phyloP scores from a whole-genome alignment of 1,139 yeast species.

The Sugiyamaella grinbergsii region DNA sequence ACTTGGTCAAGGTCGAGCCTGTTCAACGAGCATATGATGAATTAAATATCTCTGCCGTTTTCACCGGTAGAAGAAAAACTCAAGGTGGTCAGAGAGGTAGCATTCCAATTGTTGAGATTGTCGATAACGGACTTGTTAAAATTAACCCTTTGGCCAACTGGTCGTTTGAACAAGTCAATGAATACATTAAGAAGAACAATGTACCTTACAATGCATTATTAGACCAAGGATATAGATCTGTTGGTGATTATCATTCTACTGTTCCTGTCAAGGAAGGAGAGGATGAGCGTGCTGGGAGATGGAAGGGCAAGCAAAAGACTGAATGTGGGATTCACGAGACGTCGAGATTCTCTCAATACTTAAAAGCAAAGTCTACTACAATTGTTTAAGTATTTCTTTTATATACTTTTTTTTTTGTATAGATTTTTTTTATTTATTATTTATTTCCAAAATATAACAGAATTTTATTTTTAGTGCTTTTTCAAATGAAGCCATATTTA shows the following conservation, averaged over 20 bases:
- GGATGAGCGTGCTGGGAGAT: conserved; percentile 93
- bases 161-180: conserved; percentile 72
- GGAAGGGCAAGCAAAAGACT: conserved; percentile 92
- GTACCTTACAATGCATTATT: conserved; percentile 87
- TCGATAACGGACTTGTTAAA: conserved; percentile 67
- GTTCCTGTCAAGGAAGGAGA: conserved; percentile 87
- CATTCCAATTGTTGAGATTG: conserved; percentile 80
- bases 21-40: conserved; percentile 80
- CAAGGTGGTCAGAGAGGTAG: conserved; percentile 84
- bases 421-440: background rate
- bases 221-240: conserved; percentile 84
- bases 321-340: conserved; percentile 96
- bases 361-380: conserved; percentile 32
- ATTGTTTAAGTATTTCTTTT: conserved; percentile 3
- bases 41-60: conserved; percentile 72
- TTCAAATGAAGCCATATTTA: too few species aligned
- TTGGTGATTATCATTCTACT: conserved; percentile 97
- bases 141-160: conserved; percentile 88
- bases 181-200: conserved; percentile 63
- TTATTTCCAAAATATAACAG: too few species aligned
- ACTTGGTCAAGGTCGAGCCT: conserved; percentile 89
- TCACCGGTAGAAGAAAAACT: conserved; percentile 88
- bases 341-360: conserved; percentile 64
- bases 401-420: conserved; percentile 4
- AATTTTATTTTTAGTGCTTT: too few species aligned